A percentile compares a stretch with the other conserved stretches of the same genome.
These are phyloP conservation scores for Arctium minus DNA, from an alignment of 129 eudicot species.

Conservation along the genomic window DNA sequence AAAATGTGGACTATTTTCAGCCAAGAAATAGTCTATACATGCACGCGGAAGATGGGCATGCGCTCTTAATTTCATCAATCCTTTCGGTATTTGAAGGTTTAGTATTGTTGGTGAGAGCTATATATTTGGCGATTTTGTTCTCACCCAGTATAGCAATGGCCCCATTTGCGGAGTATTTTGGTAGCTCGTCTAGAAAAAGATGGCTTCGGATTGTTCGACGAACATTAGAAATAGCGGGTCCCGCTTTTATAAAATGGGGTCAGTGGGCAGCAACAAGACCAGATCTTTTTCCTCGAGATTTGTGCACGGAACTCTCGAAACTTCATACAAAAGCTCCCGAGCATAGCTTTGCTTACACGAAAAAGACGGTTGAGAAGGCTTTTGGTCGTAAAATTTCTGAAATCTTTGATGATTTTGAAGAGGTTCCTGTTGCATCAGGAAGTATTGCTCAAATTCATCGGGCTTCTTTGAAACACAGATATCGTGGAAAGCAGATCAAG, in stretches of 20 bases:
- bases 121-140: constrained; percentile 63
- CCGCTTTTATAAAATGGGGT: constrained; percentile 98
- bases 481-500: constrained; percentile 56
- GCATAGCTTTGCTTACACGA: constrained; percentile 81
- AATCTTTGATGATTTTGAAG: constrained; percentile 86
- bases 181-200: constrained; percentile 50
- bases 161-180: constrained; percentile 81
- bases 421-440: constrained; percentile 87
- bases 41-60: constrained; percentile 59
- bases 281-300: constrained; percentile 81
- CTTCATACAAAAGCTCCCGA: constrained; percentile 90
- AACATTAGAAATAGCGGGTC: constrained; percentile 84
- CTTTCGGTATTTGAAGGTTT: constrained; percentile 49
- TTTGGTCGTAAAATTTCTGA: constrained; percentile 84
- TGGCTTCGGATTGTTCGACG: constrained; percentile 80
- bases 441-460: constrained; percentile 96
- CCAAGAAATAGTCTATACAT: constrained; percentile 45
- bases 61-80: constrained; percentile 43
- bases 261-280: constrained; percentile 99
- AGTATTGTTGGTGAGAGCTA: constrained; percentile 58
- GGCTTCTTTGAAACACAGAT: constrained; percentile 57
- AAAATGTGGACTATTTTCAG: constrained; percentile 38
- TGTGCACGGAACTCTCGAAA: constrained; percentile 79
- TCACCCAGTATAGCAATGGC: constrained; percentile 73
- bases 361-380: constrained; percentile 73